These are phyloP conservation scores for Saccharomycopsis crataegensis DNA, from an alignment of 1,139 yeast genomes.

Conservation along the genomic window DNA sequence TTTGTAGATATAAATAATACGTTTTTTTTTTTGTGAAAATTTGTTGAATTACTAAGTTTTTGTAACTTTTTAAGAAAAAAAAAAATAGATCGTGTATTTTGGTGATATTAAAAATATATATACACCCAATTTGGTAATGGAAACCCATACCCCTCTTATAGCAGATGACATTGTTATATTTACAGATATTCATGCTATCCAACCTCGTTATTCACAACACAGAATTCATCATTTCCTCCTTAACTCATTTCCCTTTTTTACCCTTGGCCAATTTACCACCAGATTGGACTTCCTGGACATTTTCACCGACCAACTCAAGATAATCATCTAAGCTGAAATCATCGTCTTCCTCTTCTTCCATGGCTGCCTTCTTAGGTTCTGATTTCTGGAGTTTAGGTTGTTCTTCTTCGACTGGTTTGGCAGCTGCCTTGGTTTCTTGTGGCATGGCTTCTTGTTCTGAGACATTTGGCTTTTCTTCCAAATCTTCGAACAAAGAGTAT, in stretches of 20 bases:
- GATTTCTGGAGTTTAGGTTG: background rate
- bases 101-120: no score
- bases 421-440: slow-evolving; percentile 19
- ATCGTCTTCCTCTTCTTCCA: slow-evolving; percentile 25
- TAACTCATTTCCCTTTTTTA: slow-evolving; percentile 30
- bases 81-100: no score
- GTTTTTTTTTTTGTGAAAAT: background rate
- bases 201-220: background rate
- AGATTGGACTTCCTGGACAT: slow-evolving; percentile 53
- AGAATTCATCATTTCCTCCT: background rate
- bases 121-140: no score
- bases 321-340: slow-evolving; percentile 43
- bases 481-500: slow-evolving; percentile 46
- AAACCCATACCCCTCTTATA: no score
- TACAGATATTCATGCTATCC: no score
- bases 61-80: background rate
- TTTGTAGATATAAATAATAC: background rate
- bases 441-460: slow-evolving; percentile 13
- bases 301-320: slow-evolving; percentile 54
- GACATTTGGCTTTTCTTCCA: slow-evolving; percentile 21
- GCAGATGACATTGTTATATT: no score
- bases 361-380: background rate
- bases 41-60: background rate
- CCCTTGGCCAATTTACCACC: slow-evolving; percentile 55
- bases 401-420: slow-evolving; percentile 21